Percentiles rank a stretch among this genome's conserved stretches.
Evolutionary conservation across 1,139 yeast genomes (phyloP).

Genomic region (Meyerozyma athensensis): DNA sequence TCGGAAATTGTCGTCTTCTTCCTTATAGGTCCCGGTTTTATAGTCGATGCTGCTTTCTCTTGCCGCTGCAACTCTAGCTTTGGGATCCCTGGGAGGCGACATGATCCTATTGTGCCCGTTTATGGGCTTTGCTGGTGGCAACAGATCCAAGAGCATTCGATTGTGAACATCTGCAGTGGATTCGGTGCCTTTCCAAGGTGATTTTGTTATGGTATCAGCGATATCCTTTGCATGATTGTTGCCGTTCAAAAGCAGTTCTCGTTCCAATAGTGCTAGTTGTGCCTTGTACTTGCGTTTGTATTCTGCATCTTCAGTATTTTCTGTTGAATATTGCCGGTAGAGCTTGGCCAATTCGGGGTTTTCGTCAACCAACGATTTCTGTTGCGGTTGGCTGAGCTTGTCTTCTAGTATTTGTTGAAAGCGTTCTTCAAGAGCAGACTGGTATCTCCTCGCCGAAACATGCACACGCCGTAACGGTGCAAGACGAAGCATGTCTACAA

Average conservation of each 20-base stretch:
- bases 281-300: constrained; percentile 4
- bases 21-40: constrained; percentile 17
- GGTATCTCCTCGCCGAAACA: not conserved
- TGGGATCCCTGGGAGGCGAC: constrained; percentile 21
- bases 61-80: constrained; percentile 50
- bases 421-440: constrained; percentile 17
- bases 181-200: constrained; percentile 73
- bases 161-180: constrained; percentile 43
- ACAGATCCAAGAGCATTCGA: constrained; percentile 60
- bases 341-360: constrained; percentile 10
- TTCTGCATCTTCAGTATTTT: constrained; percentile 2
- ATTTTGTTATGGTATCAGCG: constrained; percentile 36
- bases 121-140: constrained; percentile 42
- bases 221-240: constrained; percentile 51
- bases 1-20: constrained; percentile 49
- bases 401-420: constrained; percentile 20
- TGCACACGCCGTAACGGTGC: no score
- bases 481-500: not conserved
- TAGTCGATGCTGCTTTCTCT: constrained; percentile 67
- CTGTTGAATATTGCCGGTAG: constrained; percentile 9
- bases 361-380: constrained; percentile 8
- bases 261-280: constrained; percentile 14
- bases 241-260: constrained; percentile 25
- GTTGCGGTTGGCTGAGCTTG: constrained; percentile 10
- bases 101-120: constrained; percentile 16